Evolutionary conservation across 164 flowering plant species (phyloP), one percentile per base, ranked within the genome.

Genomic region (Stephania yunnanensis): DNA sequence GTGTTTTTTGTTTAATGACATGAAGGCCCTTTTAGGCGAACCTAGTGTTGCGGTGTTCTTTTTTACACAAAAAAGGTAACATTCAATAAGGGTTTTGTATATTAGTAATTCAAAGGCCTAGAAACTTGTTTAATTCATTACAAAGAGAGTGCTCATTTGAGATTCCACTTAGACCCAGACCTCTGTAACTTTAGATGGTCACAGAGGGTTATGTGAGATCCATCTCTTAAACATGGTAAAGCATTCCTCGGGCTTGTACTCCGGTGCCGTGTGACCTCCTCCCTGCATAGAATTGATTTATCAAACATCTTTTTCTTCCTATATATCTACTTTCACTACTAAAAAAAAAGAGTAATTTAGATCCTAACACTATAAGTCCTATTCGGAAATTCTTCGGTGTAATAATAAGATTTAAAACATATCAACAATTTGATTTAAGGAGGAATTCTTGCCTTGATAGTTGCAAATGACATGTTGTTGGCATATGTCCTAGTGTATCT

Each of bases 201-300:
- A 76, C 68, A 87, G 70, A 71, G 85, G 3, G 11, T 78, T n/a
- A 11, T 73, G 1, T 2, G 76, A 72, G 10, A 84, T 71, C 89
- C 87, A 87, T 65, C 90, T 82, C 52, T 74, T 36, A 20, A 84
- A 81, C 89, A 89, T 84, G 15, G 78, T 73, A 22, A 68, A 75
- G 68, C 87, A 80, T 65, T 83, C 87, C 53, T 64, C 65, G 42
- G 89, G 88, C 67, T 65, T 84, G 72, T 87, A 84, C 75, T 86
- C 87, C 11, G 36, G 3, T 31, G 36, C 2, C 17, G 87, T 85
- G 77, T 87, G 89, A 4, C 90, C 90, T 46, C 79, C 89, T 67
- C 87, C 78, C 78, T 70, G 69, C 55, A 75, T 44, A 30, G 0
- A 52, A 11, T 17, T 15, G 36, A 29, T 55, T 4, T 7, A 46